These are phyloP conservation scores for Fraxinus excelsior DNA, from an alignment of 257 asterid genomes.

Conservation along the genomic window DNA sequence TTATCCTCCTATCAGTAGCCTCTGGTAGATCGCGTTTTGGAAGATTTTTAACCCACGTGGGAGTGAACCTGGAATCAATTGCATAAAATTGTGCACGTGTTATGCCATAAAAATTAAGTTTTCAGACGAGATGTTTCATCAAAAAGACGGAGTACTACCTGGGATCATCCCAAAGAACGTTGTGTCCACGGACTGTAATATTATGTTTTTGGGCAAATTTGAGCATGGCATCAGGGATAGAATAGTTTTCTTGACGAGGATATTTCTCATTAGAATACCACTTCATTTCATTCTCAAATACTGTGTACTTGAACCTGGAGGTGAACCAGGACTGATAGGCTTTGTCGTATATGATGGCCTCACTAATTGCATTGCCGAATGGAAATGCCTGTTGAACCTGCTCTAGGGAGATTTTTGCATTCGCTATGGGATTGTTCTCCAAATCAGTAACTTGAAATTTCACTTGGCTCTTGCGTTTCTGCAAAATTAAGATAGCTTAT, in stretches of 20 bases:
- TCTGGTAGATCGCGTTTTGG: conserved; percentile 25
- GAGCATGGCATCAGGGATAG: conserved; percentile 48
- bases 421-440: conserved; percentile 18
- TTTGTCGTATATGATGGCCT: conserved; percentile 10
- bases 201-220: conserved; percentile 36
- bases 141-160: background rate
- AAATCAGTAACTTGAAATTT: conserved; percentile 26
- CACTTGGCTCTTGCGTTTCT: conserved; percentile 36
- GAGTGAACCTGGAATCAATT: conserved; percentile 10
- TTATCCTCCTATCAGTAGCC: conserved; percentile 42
- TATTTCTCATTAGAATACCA: conserved; percentile 48
- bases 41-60: conserved; percentile 49
- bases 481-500: background rate
- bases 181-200: conserved; percentile 56
- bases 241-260: conserved; percentile 50
- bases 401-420: conserved; percentile 7
- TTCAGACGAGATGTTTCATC: background rate
- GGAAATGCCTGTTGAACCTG: conserved; percentile 21
- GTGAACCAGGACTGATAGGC: conserved; percentile 52
- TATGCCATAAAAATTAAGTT: no score
- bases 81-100: background rate
- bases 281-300: conserved; percentile 63
- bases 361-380: conserved; percentile 28
- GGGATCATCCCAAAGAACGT: conserved; percentile 57
- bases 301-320: conserved; percentile 56